Percentiles rank a stretch among this genome's conserved stretches.
phyloP scores from a whole-genome alignment of 2,329 filamentous ascomycete genomes.

The Talaromyces funiculosus region DNA sequence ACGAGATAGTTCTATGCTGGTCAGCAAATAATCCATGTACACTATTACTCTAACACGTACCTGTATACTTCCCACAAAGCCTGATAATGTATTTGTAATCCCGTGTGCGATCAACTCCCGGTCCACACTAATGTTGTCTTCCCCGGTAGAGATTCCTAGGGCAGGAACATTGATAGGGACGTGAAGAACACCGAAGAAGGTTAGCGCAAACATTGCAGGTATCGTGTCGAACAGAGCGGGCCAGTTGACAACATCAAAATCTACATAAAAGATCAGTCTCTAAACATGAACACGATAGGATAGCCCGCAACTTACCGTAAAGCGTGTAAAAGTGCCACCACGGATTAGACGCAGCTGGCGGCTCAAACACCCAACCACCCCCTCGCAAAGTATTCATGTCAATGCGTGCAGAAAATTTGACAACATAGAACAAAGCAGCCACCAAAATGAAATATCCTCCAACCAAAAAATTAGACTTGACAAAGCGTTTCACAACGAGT shows the following conservation, averaged over 20 bases:
- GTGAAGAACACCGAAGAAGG: constrained; percentile 94
- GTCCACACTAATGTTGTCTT: constrained; percentile 88
- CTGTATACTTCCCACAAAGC: constrained; percentile 77
- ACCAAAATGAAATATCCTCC: constrained; percentile 83
- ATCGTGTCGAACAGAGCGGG: constrained; percentile 74
- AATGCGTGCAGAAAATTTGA: constrained; percentile 52
- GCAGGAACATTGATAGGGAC: constrained; percentile 98
- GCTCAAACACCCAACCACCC: constrained; percentile 85
- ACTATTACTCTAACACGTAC: constrained; percentile 26
- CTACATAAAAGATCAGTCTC: constrained; percentile 37
- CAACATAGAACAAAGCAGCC: constrained; percentile 52
- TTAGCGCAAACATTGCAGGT: constrained; percentile 92
- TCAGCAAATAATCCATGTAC: not conserved
- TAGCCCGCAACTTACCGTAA: constrained; percentile 61
- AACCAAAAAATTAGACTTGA: constrained; percentile 77
- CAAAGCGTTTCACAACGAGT: constrained; percentile 68
- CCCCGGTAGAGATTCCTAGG: constrained; percentile 79
- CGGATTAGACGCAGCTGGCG: constrained; percentile 75
- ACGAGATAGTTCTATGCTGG: constrained; percentile 78
- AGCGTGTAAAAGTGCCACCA: constrained; percentile 98
- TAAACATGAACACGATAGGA: not conserved
- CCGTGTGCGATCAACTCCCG: constrained; percentile 89
- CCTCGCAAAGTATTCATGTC: constrained; percentile 62
- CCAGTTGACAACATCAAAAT: constrained; percentile 78
- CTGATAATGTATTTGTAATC: constrained; percentile 85